Evolutionary conservation across 2,329 filamentous ascomycete species (phyloP).

Genomic region (Bipolaris victoriae): DNA sequence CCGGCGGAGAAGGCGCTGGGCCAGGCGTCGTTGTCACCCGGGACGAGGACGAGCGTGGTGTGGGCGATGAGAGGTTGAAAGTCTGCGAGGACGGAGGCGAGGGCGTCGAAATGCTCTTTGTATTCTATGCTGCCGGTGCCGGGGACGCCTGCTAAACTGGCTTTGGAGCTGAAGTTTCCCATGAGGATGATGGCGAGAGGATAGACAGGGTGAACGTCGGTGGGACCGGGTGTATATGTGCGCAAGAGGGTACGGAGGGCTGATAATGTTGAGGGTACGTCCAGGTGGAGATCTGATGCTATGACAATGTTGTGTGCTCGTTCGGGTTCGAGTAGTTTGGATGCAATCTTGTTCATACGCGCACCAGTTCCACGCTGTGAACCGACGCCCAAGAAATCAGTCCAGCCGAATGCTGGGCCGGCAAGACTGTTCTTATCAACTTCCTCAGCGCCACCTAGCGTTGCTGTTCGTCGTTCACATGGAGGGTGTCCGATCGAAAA

Average conservation of each 20-base stretch:
- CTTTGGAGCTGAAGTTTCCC: conserved; percentile 76
- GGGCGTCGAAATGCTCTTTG: conserved; percentile 91
- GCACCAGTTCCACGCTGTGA: conserved; percentile 83
- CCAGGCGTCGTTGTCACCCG: conserved; percentile 98
- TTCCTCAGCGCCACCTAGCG: conserved; percentile 70
- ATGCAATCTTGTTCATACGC: conserved; percentile 82
- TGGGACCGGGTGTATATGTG: conserved; percentile 65
- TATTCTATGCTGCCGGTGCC: conserved; percentile 89
- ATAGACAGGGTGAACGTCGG: conserved; percentile 63
- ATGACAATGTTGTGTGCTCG: conserved; percentile 68
- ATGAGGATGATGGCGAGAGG: conserved; percentile 83
- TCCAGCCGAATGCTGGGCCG: conserved; percentile 78
- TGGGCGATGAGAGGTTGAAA: conserved; percentile 80
- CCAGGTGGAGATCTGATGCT: conserved; percentile 84
- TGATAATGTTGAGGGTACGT: conserved; percentile 79
- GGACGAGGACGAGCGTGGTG: conserved; percentile 89
- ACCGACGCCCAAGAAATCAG: conserved; percentile 91
- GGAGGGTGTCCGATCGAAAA: conserved; percentile 92
- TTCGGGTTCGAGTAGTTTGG: conserved; percentile 62
- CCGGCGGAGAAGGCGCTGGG: conserved; percentile 81
- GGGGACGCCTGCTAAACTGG: conserved; percentile 66
- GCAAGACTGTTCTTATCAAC: conserved; percentile 46
- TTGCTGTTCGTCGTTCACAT: conserved; percentile 80
- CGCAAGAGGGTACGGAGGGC: conserved; percentile 80
- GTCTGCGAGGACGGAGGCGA: conserved; percentile 82